Evolutionary conservation across 1,139 yeast genomes (phyloP).

Genomic region (Blastobotrys elegans): DNA sequence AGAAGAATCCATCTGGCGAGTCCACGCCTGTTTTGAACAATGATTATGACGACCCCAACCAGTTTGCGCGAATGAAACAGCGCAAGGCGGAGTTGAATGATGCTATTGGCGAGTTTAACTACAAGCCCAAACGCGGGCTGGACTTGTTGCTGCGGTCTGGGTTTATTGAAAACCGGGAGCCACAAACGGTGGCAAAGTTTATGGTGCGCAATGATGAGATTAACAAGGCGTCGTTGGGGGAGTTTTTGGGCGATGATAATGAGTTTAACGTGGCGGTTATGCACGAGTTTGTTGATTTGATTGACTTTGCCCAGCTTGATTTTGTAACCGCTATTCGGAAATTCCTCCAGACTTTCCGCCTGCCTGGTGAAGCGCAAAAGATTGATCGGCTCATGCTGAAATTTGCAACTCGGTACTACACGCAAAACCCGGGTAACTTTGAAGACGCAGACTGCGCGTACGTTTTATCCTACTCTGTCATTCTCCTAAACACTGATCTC

Average conservation of each 20-base stretch:
- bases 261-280: conserved; percentile 71
- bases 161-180: conserved; percentile 56
- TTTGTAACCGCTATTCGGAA: conserved; percentile 84
- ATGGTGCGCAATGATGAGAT: conserved; percentile 72
- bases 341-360: conserved; percentile 80
- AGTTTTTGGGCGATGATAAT: conserved; percentile 86
- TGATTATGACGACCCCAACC: conserved; percentile 56
- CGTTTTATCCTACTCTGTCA: conserved; percentile 85
- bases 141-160: conserved; percentile 54
- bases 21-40: background rate
- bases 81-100: conserved; percentile 77
- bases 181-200: conserved; percentile 68
- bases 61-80: conserved; percentile 79
- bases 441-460: conserved; percentile 94
- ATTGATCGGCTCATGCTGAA: conserved; percentile 95
- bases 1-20: conserved; percentile 6
- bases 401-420: conserved; percentile 87
- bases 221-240: conserved; percentile 84
- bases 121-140: conserved; percentile 79
- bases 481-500: conserved; percentile 89
- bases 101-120: conserved; percentile 75
- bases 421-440: conserved; percentile 80
- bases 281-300: conserved; percentile 89
- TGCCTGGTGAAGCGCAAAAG: conserved; percentile 98
- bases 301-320: conserved; percentile 64